Evolutionary conservation across 2,329 filamentous ascomycete genomes (phyloP).

Genomic region (Talaromyces sp.): DNA sequence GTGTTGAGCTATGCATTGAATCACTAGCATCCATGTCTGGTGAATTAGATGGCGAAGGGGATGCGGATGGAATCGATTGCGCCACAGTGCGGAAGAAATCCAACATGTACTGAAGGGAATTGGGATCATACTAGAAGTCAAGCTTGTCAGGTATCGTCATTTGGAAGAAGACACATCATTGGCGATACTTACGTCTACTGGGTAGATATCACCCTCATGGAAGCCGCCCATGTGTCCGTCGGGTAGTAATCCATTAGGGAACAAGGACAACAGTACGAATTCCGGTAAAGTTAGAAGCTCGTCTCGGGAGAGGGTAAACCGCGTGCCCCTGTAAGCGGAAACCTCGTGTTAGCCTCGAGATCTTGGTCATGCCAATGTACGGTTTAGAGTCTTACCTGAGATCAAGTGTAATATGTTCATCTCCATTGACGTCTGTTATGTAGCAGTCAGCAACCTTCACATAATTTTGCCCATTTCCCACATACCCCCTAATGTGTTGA

Average conservation of each 20-base stretch:
- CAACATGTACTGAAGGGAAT: constrained; percentile 96
- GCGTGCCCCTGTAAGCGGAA: constrained; percentile 63
- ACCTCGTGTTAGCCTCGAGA: background rate
- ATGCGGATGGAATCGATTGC: constrained; percentile 74
- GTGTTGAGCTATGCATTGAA: constrained; percentile 62
- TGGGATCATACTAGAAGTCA: constrained; percentile 78
- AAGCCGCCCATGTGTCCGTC: constrained; percentile 94
- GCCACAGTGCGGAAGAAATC: constrained; percentile 96
- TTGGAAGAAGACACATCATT: background rate
- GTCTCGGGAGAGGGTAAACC: constrained; percentile 90
- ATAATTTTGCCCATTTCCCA: background rate
- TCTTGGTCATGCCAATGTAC: background rate
- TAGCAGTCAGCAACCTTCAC: constrained; percentile 13
- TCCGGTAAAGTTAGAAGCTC: constrained; percentile 93
- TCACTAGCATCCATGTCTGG: constrained; percentile 64
- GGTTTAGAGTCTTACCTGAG: constrained; percentile 62
- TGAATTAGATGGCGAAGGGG: constrained; percentile 60
- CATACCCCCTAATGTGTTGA: constrained; percentile 83
- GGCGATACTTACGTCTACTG: constrained; percentile 79
- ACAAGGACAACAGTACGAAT: constrained; percentile 94
- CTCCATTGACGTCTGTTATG: constrained; percentile 66
- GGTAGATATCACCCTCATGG: constrained; percentile 87
- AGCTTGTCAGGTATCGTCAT: background rate
- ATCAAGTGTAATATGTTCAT: constrained; percentile 94
- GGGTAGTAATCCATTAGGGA: constrained; percentile 95